Evolutionary conservation across 768 basidiomycete genomes (phyloP), one percentile per base, ranked within the genome.

Genomic region (Dioszegia hungarica): DNA sequence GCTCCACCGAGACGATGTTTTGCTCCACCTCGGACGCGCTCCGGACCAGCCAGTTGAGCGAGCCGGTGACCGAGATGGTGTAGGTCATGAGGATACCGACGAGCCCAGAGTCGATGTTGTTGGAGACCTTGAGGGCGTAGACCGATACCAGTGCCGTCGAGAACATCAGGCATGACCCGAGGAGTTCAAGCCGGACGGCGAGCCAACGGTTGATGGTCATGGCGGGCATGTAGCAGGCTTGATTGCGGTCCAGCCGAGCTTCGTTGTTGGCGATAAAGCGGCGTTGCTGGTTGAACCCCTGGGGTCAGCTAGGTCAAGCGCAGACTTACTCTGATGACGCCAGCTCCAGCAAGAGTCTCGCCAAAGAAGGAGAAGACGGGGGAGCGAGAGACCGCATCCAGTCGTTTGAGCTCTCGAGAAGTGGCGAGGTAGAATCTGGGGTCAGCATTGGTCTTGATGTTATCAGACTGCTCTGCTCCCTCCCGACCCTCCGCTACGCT

Each of bases 51-150:
- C 76, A 77, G 46, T 75, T 75, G 59, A 92, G 68, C 6, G 86
- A 83, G n/a, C 86, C 84, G 0, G 89, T 90, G 11, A 88, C 86
- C 66, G 83, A 89, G 63, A 92, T 75, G 1, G 88, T 88, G 72
- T 93, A 93, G 0, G 86, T 86, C 61, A 93, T 76, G 22, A 93
- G 86, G 59, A 93, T 79, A 6, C 91, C 91, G 25, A 93, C 90
- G 20, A 92, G 78, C 0, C 89, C 90, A 3, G 90, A 88, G 77
- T 93, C 88, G 10, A 95, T 85, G 15, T 63, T 70, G 0, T 85
- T 84, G 10, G 82, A 86, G 8, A 86, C 85, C 33, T 85, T 77
- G n/a, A 92, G 80, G 0, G 87, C 86, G 9, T 79, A 72, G 60
- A 91, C 79, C 0, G 90, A 82, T 48, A 90, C 77, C 0, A 80